These are phyloP conservation scores for Colletotrichum truncatum DNA, from an alignment of 2,329 filamentous ascomycete genomes.

Conservation along the genomic window DNA sequence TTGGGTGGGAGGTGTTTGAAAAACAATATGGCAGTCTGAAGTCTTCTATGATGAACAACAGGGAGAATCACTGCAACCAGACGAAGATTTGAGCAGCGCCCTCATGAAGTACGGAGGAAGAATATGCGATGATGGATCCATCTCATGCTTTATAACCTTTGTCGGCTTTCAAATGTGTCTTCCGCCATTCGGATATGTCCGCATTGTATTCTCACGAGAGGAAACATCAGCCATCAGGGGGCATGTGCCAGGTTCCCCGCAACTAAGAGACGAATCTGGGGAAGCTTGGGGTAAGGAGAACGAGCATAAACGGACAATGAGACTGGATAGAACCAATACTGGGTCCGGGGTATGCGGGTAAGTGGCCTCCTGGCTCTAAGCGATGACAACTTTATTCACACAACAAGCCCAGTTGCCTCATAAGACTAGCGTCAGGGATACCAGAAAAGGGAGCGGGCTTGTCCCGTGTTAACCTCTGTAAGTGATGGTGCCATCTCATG, in stretches of 20 bases:
- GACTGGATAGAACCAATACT: neutral
- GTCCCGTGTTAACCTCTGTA: neutral
- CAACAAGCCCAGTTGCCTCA: neutral
- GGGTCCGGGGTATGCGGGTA: neutral
- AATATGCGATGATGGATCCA: rapidly evolving
- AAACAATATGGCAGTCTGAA: no score
- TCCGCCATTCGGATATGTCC: neutral
- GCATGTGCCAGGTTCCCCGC: neutral
- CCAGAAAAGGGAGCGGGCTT: neutral
- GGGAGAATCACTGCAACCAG: no score
- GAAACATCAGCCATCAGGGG: neutral
- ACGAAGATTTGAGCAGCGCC: no score
- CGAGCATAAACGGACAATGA: neutral
- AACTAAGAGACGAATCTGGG: neutral
- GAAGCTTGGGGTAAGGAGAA: neutral
- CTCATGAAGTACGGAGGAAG: no score
- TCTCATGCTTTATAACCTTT: neutral
- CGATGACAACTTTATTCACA: neutral
- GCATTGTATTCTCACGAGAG: neutral
- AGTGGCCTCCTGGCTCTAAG: neutral
- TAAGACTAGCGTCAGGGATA: no score
- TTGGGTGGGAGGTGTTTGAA: no score
- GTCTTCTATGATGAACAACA: no score
- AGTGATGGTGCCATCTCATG: neutral
- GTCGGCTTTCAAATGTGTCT: neutral